Base-by-base conservation (phyloP, 2,329 filamentous ascomycete species). In the Fusarium transvaalense region DNA sequence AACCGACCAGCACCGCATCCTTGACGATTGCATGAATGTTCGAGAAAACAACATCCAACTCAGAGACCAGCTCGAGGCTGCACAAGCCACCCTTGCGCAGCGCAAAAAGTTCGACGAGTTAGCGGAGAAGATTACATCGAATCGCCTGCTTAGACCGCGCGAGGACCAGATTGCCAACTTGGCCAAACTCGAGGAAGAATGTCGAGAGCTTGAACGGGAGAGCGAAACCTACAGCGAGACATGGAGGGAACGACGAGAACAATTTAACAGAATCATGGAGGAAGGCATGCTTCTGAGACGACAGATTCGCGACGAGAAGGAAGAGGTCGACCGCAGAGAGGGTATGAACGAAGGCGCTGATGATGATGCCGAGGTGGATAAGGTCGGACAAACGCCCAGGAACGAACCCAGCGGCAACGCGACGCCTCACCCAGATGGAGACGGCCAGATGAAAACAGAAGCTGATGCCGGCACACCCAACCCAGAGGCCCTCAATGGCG, bases 251-350 rank as follows among this genome's bases (percentile, higher is more conserved):
- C 86, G 95, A 38, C 85, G 91, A 66, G 92, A 93, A 72, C 93
- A 97, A 79, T 97, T 97, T 78, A 92, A 91, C 60, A 87, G 89
- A 57, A 94, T 98, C 74, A 92, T 97, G 76, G 92, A 94, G 62
- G 95, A 97, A 82, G 93, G 93, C n/a, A 92, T 92, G 87, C 86
- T 92, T 68, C 85, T 98, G 78, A 85, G 94, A 60, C 86, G 92
- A 48, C 85, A 97, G 77, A 97, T 98, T 75, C 89, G 94, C 64
- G 94, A 97, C 75, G 95, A 97, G 83, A 97, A 97, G 81, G 94
- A 97, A 78, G 94, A 97, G 80, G 92, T 96, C 0, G 94, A 97
- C 80, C 85, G 93, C 41, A 87, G 93, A 56, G 93, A 97, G 78
- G 93, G 93, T 31, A 93, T 93, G 88, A 87, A 88, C 58, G 89